A percentile compares a stretch with the other conserved stretches of the same genome.
These are phyloP conservation scores for Gossypium australe DNA, from an alignment of 345 rosid species.

Conservation along the genomic window DNA sequence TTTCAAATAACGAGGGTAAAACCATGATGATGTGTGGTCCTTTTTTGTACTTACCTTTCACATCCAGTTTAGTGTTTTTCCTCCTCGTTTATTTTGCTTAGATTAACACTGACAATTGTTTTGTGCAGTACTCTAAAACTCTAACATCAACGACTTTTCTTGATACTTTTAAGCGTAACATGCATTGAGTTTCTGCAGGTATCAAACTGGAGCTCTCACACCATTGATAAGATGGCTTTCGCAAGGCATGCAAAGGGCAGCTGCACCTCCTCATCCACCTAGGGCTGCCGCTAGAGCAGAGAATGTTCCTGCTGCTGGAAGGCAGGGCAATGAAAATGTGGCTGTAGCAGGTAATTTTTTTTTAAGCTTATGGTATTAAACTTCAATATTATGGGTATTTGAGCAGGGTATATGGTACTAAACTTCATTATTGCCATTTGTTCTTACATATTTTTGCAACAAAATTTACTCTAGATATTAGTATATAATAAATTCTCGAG, in stretches of 20 bases:
- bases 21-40: neutral
- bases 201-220: conserved; percentile 95
- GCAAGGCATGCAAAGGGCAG: conserved; percentile 98
- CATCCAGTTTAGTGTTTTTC: neutral
- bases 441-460: neutral
- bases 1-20: neutral
- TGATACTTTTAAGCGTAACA: neutral
- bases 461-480: neutral
- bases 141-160: neutral
- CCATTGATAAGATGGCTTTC: conserved; percentile 90
- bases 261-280: conserved; percentile 73
- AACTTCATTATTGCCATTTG: neutral
- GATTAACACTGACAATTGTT: neutral
- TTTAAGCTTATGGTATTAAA: neutral
- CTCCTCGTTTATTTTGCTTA: neutral
- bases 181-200: conserved; percentile 42
- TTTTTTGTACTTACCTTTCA: neutral
- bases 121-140: neutral
- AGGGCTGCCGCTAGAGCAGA: conserved; percentile 72
- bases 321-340: conserved; percentile 56
- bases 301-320: conserved; percentile 55
- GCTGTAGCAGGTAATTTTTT: conserved; percentile 47
- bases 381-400: neutral
- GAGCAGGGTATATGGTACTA: neutral
- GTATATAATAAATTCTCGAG: neutral